Conservation (phyloP, 2,329 filamentous ascomycete genomes). For the Arthroderma sp. region DNA sequence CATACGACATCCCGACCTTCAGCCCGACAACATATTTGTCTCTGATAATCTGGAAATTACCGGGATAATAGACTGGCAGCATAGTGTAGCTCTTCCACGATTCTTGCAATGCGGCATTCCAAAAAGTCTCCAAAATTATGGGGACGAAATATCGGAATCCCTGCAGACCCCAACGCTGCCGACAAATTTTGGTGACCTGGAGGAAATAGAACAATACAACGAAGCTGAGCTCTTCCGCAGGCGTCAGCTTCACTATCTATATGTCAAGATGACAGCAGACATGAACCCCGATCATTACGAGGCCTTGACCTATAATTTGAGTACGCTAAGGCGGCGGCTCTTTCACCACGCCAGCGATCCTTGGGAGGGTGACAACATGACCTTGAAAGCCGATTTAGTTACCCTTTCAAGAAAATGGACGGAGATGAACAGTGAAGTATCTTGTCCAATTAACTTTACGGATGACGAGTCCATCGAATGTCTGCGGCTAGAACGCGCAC, state of each 20-base stretch:
- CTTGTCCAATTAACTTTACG: not conserved
- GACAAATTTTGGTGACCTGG: constrained; percentile 11
- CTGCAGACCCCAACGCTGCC: constrained; percentile 13
- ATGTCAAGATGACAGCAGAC: not conserved
- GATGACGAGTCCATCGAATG: not conserved
- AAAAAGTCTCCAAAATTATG: too few relatives aligned
- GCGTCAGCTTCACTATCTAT: constrained; percentile 7
- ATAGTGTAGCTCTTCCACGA: too few relatives aligned
- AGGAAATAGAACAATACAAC: constrained; percentile 2
- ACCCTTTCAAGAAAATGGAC: not conserved
- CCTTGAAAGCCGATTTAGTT: constrained; percentile 9
- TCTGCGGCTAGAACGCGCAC: constrained; percentile 2
- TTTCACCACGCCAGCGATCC: constrained; percentile 7
- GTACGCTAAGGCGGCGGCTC: constrained; percentile 7
- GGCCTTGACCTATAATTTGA: constrained; percentile 4
- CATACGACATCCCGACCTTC: constrained; percentile 20
- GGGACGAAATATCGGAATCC: constrained; percentile 17
- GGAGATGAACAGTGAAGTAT: not conserved
- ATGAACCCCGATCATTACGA: not conserved
- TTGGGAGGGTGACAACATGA: constrained; percentile 9
- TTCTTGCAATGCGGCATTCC: too few relatives aligned
- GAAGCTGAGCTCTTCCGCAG: constrained; percentile 5
- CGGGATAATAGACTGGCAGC: constrained; percentile 25
- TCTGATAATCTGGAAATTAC: constrained; percentile 18
- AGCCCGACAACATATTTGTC: constrained; percentile 24